Percentiles rank a stretch among this genome's conserved stretches.
phyloP scores from a whole-genome alignment of 2,329 filamentous ascomycete genomes.

The Ophiostoma himal-ulmi region DNA sequence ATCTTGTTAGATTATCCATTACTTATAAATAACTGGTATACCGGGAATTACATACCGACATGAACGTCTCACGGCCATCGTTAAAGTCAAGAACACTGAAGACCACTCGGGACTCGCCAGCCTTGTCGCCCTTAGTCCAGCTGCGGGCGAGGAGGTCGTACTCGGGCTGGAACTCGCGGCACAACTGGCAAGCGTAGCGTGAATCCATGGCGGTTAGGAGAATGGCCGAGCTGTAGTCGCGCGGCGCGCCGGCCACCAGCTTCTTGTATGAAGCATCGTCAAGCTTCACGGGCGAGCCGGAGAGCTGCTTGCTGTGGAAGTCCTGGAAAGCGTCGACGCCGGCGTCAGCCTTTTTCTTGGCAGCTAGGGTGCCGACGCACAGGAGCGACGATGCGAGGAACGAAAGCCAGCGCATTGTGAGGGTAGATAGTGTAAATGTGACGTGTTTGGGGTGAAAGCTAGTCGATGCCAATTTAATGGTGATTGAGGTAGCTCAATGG shows the following conservation, averaged over 20 bases:
- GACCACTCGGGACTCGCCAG: constrained; percentile 63
- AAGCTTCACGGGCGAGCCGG: constrained; percentile 66
- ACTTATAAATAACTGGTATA: background rate
- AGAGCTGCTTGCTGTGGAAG: constrained; percentile 62
- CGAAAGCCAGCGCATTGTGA: constrained; percentile 63
- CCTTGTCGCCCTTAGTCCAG: constrained; percentile 80
- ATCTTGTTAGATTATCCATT: too few species aligned
- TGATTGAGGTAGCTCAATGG: background rate
- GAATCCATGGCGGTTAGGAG: constrained; percentile 81
- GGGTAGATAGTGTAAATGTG: background rate
- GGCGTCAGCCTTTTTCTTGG: constrained; percentile 47
- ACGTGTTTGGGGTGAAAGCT: background rate
- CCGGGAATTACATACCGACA: constrained; percentile 58
- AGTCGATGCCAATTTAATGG: background rate
- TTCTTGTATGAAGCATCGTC: constrained; percentile 69
- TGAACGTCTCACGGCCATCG: constrained; percentile 76
- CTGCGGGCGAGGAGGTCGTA: constrained; percentile 82
- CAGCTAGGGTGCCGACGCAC: constrained; percentile 51
- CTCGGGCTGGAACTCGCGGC: constrained; percentile 87
- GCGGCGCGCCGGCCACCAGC: constrained; percentile 64
- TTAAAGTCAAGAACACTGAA: constrained; percentile 84
- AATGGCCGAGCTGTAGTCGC: constrained; percentile 77
- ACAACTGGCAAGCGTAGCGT: constrained; percentile 79
- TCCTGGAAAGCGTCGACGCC: constrained; percentile 57
- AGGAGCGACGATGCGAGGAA: constrained; percentile 60